phyloP scores from a whole-genome alignment of 164 flowering plant species.

The Dillenia turbinata region DNA sequence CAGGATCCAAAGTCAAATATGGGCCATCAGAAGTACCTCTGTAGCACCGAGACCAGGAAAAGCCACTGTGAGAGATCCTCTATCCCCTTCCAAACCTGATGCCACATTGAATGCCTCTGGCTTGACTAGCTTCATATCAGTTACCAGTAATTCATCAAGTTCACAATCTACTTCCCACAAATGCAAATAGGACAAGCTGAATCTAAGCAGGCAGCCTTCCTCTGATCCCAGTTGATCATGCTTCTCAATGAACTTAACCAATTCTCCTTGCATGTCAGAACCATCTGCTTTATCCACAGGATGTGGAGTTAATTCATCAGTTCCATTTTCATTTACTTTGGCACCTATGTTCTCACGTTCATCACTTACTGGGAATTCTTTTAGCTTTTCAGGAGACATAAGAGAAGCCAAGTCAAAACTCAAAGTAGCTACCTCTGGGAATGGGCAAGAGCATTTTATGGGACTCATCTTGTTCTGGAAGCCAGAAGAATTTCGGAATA shows the following conservation, averaged over 20 bases:
- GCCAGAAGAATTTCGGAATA: conserved; percentile 3
- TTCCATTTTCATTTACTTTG: conserved; percentile 22
- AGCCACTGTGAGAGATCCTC: conserved; percentile 77
- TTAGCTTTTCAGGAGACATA: conserved; percentile 38
- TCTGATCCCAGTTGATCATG: conserved; percentile 31
- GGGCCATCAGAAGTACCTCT: conserved; percentile 54
- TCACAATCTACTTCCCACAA: conserved; percentile 71
- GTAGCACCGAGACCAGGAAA: conserved; percentile 62
- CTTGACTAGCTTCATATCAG: conserved; percentile 67
- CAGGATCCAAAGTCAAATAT: conserved; percentile 2
- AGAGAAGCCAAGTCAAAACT: conserved; percentile 66
- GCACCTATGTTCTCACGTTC: conserved; percentile 16
- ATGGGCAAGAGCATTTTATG: conserved; percentile 66
- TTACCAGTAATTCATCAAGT: conserved; percentile 65
- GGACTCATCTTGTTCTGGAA: conserved; percentile 35
- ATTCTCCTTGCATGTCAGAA: conserved; percentile 17
- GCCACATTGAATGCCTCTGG: conserved; percentile 56
- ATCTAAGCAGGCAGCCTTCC: conserved; percentile 54
- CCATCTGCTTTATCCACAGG: conserved; percentile 13
- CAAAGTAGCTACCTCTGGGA: conserved; percentile 74
- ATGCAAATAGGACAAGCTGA: conserved; percentile 83
- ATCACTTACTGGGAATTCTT: conserved; percentile 12
- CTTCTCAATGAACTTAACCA: conserved; percentile 23
- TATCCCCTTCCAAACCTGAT: conserved; percentile 86
- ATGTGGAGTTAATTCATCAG: conserved; percentile 20